phyloP scores from a whole-genome alignment of 2,329 filamentous ascomycete species.

The Penicillium sp. region DNA sequence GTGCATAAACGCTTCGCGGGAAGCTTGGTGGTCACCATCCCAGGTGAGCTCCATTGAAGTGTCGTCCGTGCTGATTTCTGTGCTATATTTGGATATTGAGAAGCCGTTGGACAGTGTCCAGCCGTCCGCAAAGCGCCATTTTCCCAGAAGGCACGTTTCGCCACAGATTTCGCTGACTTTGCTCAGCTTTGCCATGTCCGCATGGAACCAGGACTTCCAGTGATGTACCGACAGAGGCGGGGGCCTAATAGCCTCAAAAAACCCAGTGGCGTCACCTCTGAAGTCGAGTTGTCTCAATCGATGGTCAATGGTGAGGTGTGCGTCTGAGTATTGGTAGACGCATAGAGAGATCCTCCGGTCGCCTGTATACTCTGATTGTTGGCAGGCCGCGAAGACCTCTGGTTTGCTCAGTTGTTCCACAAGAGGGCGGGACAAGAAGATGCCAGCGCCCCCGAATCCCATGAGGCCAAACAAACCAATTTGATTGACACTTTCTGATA shows the following conservation, averaged over 20 bases:
- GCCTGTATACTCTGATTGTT: slow-evolving; percentile 53
- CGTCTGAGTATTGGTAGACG: slow-evolving; percentile 59
- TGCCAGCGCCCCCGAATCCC: slow-evolving; percentile 65
- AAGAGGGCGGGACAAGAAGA: slow-evolving; percentile 62
- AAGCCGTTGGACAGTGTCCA: slow-evolving; percentile 65
- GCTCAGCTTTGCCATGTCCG: slow-evolving; percentile 57
- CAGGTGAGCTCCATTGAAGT: slow-evolving; percentile 60
- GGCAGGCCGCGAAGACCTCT: slow-evolving; percentile 54
- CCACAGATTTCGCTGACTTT: slow-evolving; percentile 59
- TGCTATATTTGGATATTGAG: slow-evolving; percentile 59
- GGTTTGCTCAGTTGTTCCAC: slow-evolving; percentile 52
- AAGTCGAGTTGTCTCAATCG: slow-evolving; percentile 65
- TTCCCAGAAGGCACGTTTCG: slow-evolving; percentile 60
- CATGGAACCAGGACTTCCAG: slow-evolving; percentile 66
- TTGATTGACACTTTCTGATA: slow-evolving; percentile 62
- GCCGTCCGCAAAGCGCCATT: slow-evolving; percentile 55
- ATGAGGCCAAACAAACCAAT: slow-evolving; percentile 61
- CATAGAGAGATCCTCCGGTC: slow-evolving; percentile 64
- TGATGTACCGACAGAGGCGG: slow-evolving; percentile 65
- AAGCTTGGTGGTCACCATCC: slow-evolving; percentile 50
- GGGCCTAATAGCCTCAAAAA: slow-evolving; percentile 61
- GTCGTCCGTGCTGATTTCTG: slow-evolving; percentile 49
- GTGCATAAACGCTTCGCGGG: slow-evolving; percentile 54
- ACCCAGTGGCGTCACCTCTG: slow-evolving; percentile 59
- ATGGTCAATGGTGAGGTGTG: slow-evolving; percentile 60